Conservation (phyloP, 768 basidiomycete species). For the Agrocybe pediades region DNA sequence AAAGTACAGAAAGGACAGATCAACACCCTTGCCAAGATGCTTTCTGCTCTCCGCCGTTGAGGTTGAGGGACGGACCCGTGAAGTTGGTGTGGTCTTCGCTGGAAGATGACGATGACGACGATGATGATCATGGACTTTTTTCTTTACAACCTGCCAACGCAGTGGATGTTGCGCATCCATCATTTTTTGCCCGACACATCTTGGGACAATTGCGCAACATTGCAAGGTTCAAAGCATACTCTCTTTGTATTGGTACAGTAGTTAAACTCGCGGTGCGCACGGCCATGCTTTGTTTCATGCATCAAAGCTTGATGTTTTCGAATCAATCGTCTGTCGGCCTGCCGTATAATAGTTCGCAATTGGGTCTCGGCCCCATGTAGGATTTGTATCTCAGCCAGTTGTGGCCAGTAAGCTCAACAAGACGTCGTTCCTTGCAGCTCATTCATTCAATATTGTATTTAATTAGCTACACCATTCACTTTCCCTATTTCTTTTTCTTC, state of each 20-base stretch:
- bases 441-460: conserved; percentile 26
- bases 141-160: conserved; percentile 1
- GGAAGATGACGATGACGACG: conserved; percentile 15
- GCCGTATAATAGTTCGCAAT: conserved; percentile 16
- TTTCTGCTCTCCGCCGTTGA: conserved; percentile 76
- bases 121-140: conserved; percentile 5
- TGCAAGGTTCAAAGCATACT: conserved; percentile 12
- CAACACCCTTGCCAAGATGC: conserved; percentile 88
- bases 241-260: conserved; percentile 59
- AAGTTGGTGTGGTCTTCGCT: conserved; percentile 8
- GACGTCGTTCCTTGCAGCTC: conserved; percentile 24
- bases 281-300: conserved; percentile 18
- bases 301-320: conserved; percentile 12
- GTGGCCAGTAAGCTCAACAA: conserved; percentile 14
- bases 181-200: conserved; percentile 7
- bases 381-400: conserved; percentile 17
- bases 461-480: conserved; percentile 17
- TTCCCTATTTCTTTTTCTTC: conserved; percentile 6
- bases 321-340: conserved; percentile 15
- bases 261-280: conserved; percentile 33
- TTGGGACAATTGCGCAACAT: conserved; percentile 7
- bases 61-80: not conserved
- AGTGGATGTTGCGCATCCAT: not conserved
- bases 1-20: conserved; percentile 92
- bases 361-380: conserved; percentile 15